Evolutionary conservation across 164 flowering plant species (phyloP), one percentile per base, ranked within the genome.

Genomic region (Pachysandra terminalis): DNA sequence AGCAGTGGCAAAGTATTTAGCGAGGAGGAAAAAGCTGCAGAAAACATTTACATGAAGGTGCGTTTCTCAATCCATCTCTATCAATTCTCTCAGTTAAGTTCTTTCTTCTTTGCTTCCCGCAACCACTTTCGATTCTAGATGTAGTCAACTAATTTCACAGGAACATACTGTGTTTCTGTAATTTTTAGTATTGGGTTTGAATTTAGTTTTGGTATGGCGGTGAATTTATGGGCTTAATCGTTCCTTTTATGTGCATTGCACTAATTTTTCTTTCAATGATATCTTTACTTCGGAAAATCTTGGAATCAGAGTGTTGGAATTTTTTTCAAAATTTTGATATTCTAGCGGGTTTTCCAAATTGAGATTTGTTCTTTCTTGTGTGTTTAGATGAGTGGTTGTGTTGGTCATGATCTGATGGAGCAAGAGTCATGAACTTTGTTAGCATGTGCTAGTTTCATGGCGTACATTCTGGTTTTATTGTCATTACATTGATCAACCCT

Each of bases 1-100:
- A 85, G 85, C 68, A 49, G 91, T 62, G 97, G 99, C 21, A 89
- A 77, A 71, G 49, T 95, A 13, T 85, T 95, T 3, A 62, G 86
- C 49, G 98, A 92, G 85, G 99, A 95, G 77, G 96, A 95, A 66
- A 92, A 87, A 48, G 99, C 99, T 66, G 99, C 97, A 0, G 99
- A 95, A 73, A 92, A 90, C 73, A 75, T 92, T 58, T 92, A 85
- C 83, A 89, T 95, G 64, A 90, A 90, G 96, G 99, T 90, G 16
- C 22, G 22, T 55, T 35, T 55, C 45, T 53, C 25, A 9, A 65
- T 40, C 17, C 49, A 17, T 22, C 8, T 64, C 28, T 22, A 22
- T 6, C 24, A 10, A 13, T 22, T 23, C 45, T 19, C 41, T 26
- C 62, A 15, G 8, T 57, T 19, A 1, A 45, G 32, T 49, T 63